phyloP scores from a whole-genome alignment of 176 grass and related monocot genomes.

The Bonia amplexicaulis region DNA sequence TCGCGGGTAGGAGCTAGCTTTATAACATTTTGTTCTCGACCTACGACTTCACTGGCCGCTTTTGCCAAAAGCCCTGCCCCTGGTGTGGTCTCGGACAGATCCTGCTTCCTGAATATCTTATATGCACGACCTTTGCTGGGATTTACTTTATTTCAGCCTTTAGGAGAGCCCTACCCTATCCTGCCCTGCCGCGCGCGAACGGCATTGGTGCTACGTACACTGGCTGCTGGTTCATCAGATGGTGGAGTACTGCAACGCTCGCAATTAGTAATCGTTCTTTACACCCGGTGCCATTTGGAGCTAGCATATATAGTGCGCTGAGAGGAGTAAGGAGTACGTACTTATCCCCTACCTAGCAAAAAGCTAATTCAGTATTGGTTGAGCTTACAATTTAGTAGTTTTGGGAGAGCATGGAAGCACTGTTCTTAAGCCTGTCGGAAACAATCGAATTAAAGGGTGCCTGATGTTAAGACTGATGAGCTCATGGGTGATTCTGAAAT shows the following conservation, averaged over 20 bases:
- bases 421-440: background rate
- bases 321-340: background rate
- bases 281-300: background rate
- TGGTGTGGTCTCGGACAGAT: conserved; percentile 37
- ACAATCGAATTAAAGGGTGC: background rate
- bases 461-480: background rate
- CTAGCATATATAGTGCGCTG: background rate
- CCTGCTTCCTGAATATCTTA: conserved; percentile 42
- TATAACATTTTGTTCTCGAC: conserved; percentile 31
- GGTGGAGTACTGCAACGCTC: conserved; percentile 37
- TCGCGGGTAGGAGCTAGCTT: conserved; percentile 32
- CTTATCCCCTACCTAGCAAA: background rate
- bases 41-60: conserved; percentile 10
- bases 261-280: conserved; percentile 11
- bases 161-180: background rate
- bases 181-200: background rate
- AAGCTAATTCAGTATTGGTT: background rate
- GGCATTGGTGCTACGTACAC: background rate
- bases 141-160: background rate
- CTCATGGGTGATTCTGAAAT: background rate
- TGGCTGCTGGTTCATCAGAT: background rate
- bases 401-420: background rate
- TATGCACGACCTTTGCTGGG: conserved; percentile 12
- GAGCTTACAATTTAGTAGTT: background rate
- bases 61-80: conserved; percentile 18